Percentiles rank a stretch among this genome's conserved stretches.
Evolutionary conservation across 176 grass and related monocot genomes (phyloP).

Genomic region (Phoenix roebelenii): DNA sequence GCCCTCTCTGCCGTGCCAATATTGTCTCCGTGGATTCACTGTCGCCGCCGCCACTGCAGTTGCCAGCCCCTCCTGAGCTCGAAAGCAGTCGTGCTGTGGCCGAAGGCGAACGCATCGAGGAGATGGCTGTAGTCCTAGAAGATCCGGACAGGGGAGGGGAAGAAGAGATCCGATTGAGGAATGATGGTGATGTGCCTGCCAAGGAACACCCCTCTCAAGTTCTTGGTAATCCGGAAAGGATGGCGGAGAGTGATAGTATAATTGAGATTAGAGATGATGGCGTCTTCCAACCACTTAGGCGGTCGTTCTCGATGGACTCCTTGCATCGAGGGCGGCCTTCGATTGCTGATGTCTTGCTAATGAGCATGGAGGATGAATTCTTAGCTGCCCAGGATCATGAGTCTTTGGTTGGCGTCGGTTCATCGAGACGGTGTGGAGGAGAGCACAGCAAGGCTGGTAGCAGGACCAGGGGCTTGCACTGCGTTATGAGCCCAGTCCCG

Average conservation of each 20-base stretch:
- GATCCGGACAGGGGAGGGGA: neutral
- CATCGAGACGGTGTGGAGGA: neutral
- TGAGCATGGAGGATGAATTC: constrained; percentile 1
- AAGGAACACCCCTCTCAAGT: neutral
- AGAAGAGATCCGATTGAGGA: neutral
- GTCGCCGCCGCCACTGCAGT: neutral
- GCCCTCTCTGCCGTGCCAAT: constrained; percentile 6
- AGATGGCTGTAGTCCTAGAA: neutral
- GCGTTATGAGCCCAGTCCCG: neutral
- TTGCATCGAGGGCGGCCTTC: neutral
- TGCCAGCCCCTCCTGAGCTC: neutral
- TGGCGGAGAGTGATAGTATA: neutral
- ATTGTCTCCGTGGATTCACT: neutral
- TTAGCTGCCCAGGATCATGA: neutral
- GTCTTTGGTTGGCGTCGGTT: neutral
- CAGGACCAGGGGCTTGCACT: neutral
- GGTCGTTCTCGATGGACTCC: neutral
- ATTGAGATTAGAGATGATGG: neutral
- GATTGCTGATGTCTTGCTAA: neutral
- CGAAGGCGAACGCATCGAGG: neutral
- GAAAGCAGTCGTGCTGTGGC: neutral
- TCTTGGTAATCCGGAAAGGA: neutral
- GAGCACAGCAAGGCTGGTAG: neutral
- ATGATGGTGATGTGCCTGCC: neutral
- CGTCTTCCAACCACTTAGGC: neutral